phyloP scores from a whole-genome alignment of 169 alveolate genomes.

The Plasmodium sp. region DNA sequence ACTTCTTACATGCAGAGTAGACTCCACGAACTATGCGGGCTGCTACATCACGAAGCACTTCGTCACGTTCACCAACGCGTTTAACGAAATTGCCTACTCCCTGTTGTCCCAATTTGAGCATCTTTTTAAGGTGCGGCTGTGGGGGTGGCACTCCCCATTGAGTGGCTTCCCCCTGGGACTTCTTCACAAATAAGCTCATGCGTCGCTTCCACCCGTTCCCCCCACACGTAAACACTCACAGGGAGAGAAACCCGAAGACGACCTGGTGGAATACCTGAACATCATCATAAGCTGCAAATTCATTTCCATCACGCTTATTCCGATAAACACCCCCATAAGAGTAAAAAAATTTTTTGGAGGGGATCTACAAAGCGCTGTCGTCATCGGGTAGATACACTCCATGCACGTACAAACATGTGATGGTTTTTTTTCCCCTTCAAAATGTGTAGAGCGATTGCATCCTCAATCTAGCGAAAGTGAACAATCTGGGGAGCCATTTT shows the following conservation, averaged over 20 bases:
- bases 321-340: constrained; percentile 61
- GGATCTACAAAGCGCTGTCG: background rate
- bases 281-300: constrained; percentile 35
- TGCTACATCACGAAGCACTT: constrained; percentile 25
- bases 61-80: constrained; percentile 8
- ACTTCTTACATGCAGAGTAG: constrained; percentile 29
- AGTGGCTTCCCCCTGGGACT: background rate
- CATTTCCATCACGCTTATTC: constrained; percentile 34
- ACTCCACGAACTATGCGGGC: constrained; percentile 1
- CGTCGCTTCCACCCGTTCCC: background rate
- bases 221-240: background rate
- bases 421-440: background rate
- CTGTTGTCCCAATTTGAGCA: constrained; percentile 24
- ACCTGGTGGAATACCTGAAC: constrained; percentile 7
- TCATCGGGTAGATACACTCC: background rate
- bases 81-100: constrained; percentile 24
- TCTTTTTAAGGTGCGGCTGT: constrained; percentile 11
- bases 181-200: background rate
- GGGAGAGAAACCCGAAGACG: background rate
- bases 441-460: constrained; percentile 41
- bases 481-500: constrained; percentile 12
- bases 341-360: background rate
- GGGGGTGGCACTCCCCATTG: background rate
- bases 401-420: background rate
- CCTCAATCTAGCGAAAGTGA: constrained; percentile 15